Base-by-base conservation (phyloP, 2,329 filamentous ascomycete species). In the Fusarium transvaalense region DNA sequence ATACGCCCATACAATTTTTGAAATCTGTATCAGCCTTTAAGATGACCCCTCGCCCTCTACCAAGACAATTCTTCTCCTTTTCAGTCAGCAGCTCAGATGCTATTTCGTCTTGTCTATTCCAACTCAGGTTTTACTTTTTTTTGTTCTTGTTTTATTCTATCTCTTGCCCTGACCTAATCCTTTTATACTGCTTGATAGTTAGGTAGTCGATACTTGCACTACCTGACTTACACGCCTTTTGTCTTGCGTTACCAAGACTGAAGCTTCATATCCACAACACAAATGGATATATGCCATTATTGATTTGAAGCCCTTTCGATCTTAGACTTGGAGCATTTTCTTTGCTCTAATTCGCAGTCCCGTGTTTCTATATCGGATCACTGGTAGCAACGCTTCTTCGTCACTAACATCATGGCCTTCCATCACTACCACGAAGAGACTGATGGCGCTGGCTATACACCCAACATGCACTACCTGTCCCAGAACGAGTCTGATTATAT, bases 31-130 rank as follows among this genome's bases (percentile, higher is more conserved):
- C 43, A 66, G 41, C 17, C 45, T 43, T 69, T 63, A 69, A 69
- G 58, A 57, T 67, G 66, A 31, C 50, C 50, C 34, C 42, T 63
- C 66, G 41, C 66, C 66, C 61, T 55, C 56, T 56, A 59, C n/a
- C 43, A 69, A 56, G 48, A 21, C 39, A 23, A 32, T 25, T 55
- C 37, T 14, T 39, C 35, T 56, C 35, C 25, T 23, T 55, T 52
- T 21, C 34, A 13, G 23, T 38, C 38, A 56, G 25, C 48, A 39
- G 10, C 19, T 50, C 35, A 59, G 13, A 31, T 56, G 37, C 14
- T 27, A 27, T 25, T 51, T 29, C n/a, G 6, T 32, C 35, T 25
- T n/a, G 14, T 12, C 17, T 43, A 19, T 6, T 19, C 39, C 15
- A 41, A 21, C 23, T 10, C 17, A 29, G 10, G n/a, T 27, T 60